Conservation (phyloP, 2,329 filamentous ascomycete genomes). For the Fusarium papillatum region DNA sequence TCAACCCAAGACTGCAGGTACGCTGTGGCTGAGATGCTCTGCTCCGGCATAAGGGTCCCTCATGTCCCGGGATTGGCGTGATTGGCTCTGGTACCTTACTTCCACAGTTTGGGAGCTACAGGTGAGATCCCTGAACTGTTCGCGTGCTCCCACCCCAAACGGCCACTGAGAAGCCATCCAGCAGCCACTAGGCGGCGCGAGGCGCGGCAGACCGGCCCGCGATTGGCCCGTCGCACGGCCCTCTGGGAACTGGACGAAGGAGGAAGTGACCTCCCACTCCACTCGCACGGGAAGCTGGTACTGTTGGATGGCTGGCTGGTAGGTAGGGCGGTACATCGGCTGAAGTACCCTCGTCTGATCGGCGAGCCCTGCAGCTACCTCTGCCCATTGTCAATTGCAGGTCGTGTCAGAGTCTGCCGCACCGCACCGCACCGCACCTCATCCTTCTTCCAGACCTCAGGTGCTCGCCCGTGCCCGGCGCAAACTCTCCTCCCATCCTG, state of each 20-base stretch:
- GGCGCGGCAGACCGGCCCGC: conserved; percentile 15
- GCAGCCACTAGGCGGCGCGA: conserved; percentile 10
- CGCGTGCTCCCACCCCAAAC: conserved; percentile 19
- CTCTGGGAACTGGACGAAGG: conserved; percentile 1
- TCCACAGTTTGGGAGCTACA: conserved; percentile 34
- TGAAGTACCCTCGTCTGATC: conserved; percentile 36
- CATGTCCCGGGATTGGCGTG: conserved; percentile 31
- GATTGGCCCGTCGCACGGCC: conserved; percentile 25
- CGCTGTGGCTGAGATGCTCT: conserved; percentile 32
- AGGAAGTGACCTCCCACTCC: conserved; percentile 11
- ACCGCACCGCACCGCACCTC: not conserved
- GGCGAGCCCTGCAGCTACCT: conserved; percentile 44
- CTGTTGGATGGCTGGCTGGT: conserved; percentile 1
- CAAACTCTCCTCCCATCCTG: conserved; percentile 10
- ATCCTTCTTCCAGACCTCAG: conserved; percentile 14
- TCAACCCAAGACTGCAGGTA: conserved; percentile 38
- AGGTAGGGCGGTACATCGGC: conserved; percentile 1
- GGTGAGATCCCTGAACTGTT: conserved; percentile 36
- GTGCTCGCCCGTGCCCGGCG: conserved; percentile 11
- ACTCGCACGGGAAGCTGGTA: conserved; percentile 3
- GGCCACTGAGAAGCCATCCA: conserved; percentile 35
- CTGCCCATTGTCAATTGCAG: conserved; percentile 19
- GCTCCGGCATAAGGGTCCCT: conserved; percentile 19
- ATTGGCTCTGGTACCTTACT: conserved; percentile 38
- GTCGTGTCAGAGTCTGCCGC: conserved; percentile 37